Evolutionary conservation across 1,284 basidiomycete species (phyloP), one percentile per base, ranked within the genome.

Genomic region (Cryptococcus sp.): DNA sequence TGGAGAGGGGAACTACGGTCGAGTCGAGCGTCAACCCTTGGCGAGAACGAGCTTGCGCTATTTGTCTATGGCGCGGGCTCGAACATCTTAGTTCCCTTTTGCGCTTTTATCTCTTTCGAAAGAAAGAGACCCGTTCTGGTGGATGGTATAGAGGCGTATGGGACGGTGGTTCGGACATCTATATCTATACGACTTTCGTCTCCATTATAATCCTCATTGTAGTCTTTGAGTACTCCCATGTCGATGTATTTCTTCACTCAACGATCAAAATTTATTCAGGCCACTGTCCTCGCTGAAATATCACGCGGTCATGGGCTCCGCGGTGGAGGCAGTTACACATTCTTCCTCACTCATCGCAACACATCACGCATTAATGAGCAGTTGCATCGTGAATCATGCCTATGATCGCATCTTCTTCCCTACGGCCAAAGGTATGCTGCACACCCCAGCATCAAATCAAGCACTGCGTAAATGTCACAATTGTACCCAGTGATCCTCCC

Each of bases 21-120:
- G 51, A 56, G 63, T 71, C 61, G 69, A 71, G 69, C 64, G 69
- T 71, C 69, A 71, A 65, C 54, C 66, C 60, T 58, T 58, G 57
- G 61, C 65, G 22, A 71, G 65, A 69, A 50, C 17, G 40, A 50
- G 27, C 39, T 25, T 20, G 17, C 39, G 23, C 41, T n/a, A 43
- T 47, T 54, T 35, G 20, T 39, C 22, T 47, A n/a, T 55, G 5
- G 15, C 16, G 8, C 42, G 42, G 30, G 41, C 41, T 39, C 19
- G 51, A 55, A 59, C 62, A 47, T 66, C 64, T 65, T 41, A 70
- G 64, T 65, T 60, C 68, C 63, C 66, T 58, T 53, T 47, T 47
- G n/a, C 42, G 42, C n/a, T n/a, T 45, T 15, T 22, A 45, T 19
- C n/a, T 45, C 8, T 13, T 45, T 19, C 10, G 30, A 2, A 8